Evolutionary conservation across 495 filamentous ascomycete genomes (phyloP).

Genomic region (Aspergillus mulundensis): DNA sequence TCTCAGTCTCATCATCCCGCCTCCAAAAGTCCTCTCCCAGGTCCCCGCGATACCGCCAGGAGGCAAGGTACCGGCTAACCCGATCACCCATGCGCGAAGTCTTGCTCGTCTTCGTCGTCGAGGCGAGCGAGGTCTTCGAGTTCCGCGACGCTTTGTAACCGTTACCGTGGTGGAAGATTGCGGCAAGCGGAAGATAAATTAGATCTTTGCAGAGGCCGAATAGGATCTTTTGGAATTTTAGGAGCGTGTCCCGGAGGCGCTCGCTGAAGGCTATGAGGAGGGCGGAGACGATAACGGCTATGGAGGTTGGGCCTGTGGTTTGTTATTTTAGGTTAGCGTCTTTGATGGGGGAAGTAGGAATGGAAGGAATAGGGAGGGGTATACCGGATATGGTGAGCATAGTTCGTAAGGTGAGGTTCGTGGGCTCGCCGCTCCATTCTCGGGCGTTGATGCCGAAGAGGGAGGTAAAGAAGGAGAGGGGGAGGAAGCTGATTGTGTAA

Average conservation of each 20-base stretch:
- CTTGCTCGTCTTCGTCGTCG: slow-evolving; percentile 20
- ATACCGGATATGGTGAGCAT: slow-evolving; percentile 39
- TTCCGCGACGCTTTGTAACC: background rate
- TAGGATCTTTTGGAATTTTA: slow-evolving; percentile 25
- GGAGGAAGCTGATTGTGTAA: slow-evolving; percentile 52
- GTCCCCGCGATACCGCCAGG: slow-evolving; percentile 17
- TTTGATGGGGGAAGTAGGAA: too few species aligned
- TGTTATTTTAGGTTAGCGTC: slow-evolving; percentile 16
- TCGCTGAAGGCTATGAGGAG: slow-evolving; percentile 43
- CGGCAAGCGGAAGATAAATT: slow-evolving; percentile 14
- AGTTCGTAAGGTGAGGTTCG: slow-evolving; percentile 25
- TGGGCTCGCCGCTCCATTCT: slow-evolving; percentile 53
- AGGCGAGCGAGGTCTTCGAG: slow-evolving; percentile 14
- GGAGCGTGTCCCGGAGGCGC: slow-evolving; percentile 28
- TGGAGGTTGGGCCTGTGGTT: slow-evolving; percentile 30
- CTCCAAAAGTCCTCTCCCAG: slow-evolving; percentile 37
- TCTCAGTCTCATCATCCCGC: slow-evolving; percentile 24
- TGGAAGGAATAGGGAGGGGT: background rate
- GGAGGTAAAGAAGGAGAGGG: slow-evolving; percentile 63
- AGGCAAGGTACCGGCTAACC: slow-evolving; percentile 23
- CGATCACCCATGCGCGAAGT: slow-evolving; percentile 23
- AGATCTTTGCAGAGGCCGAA: slow-evolving; percentile 26
- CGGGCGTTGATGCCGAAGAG: slow-evolving; percentile 62
- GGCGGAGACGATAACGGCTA: slow-evolving; percentile 41
- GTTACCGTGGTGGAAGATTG: background rate